Conservation (phyloP, 1,284 basidiomycete genomes). For the Cystobasidiaceae sp. region DNA sequence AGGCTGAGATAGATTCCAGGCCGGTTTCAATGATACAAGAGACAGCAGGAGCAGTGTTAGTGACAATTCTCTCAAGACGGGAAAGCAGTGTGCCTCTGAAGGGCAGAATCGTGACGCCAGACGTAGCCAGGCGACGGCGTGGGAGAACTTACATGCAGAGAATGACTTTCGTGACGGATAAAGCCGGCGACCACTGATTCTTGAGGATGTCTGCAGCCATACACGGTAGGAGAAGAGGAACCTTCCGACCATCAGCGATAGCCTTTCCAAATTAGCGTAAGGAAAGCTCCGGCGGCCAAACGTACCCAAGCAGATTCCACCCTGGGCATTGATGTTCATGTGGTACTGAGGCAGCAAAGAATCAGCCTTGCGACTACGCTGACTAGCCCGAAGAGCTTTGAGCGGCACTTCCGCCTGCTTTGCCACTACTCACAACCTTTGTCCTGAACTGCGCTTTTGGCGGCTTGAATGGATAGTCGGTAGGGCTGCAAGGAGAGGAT, state of each 20-base stretch:
- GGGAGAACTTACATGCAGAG: constrained; percentile 24
- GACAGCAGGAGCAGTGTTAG: too few relatives aligned
- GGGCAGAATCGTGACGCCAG: too few relatives aligned
- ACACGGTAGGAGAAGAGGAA: too few relatives aligned
- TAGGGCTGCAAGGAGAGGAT: constrained; percentile 64
- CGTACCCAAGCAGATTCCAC: constrained; percentile 83
- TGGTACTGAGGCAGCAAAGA: constrained; percentile 65
- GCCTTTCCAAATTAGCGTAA: too few relatives aligned
- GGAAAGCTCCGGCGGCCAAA: too few relatives aligned
- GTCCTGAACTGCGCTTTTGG: constrained; percentile 99
- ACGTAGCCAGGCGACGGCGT: not conserved
- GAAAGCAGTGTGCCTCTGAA: too few relatives aligned
- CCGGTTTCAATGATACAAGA: too few relatives aligned
- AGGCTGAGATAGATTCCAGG: constrained; percentile 83
- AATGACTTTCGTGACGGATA: constrained; percentile 84
- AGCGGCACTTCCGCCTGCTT: not conserved
- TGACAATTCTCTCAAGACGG: too few relatives aligned
- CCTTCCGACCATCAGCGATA: too few relatives aligned
- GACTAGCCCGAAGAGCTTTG: too few relatives aligned
- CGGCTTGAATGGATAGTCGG: constrained; percentile 97
- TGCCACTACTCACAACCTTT: constrained; percentile 55
- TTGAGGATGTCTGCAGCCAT: constrained; percentile 40
- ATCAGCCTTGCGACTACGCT: too few relatives aligned
- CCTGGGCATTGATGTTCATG: constrained; percentile 95
- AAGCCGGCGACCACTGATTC: constrained; percentile 83